Conservation (phyloP, 768 basidiomycete species). For the Russula dissimulans region DNA sequence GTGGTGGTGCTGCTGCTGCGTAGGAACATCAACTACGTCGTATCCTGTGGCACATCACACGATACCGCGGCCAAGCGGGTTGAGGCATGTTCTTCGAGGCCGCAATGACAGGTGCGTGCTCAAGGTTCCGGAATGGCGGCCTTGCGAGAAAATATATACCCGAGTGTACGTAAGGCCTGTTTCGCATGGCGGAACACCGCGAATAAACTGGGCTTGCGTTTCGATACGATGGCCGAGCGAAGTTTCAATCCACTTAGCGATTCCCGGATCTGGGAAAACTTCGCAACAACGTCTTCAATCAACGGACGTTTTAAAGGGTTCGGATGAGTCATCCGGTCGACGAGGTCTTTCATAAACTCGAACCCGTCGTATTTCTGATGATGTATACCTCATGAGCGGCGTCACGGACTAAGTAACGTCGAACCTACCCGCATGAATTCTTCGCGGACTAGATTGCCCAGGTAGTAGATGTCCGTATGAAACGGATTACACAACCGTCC, state of each 20-base stretch:
- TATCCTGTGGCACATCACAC: too few species aligned
- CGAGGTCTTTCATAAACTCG: conserved; percentile 13
- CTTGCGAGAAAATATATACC: neutral
- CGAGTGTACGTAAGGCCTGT: neutral
- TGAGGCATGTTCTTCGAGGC: too few species aligned
- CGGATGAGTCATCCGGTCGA: conserved; percentile 29
- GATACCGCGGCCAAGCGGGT: too few species aligned
- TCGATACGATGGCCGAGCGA: conserved; percentile 16
- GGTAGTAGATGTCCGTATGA: conserved; percentile 22
- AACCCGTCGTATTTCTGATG: conserved; percentile 9
- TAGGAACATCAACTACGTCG: too few species aligned
- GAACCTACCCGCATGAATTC: conserved; percentile 18
- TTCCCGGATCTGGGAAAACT: conserved; percentile 25
- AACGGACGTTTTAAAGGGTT: conserved; percentile 29
- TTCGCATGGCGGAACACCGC: neutral
- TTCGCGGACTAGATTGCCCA: conserved; percentile 21
- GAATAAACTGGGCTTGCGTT: neutral
- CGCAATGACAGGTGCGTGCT: neutral
- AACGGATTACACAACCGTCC: conserved; percentile 20
- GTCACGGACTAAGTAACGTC: neutral
- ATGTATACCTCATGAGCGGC: neutral
- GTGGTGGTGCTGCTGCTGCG: too few species aligned
- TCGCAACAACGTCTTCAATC: conserved; percentile 29
- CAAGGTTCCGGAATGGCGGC: neutral
- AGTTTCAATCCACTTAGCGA: conserved; percentile 26